These are phyloP conservation scores for Magnusiomyces suaveolens DNA, from an alignment of 1,139 yeast species.

Conservation along the genomic window DNA sequence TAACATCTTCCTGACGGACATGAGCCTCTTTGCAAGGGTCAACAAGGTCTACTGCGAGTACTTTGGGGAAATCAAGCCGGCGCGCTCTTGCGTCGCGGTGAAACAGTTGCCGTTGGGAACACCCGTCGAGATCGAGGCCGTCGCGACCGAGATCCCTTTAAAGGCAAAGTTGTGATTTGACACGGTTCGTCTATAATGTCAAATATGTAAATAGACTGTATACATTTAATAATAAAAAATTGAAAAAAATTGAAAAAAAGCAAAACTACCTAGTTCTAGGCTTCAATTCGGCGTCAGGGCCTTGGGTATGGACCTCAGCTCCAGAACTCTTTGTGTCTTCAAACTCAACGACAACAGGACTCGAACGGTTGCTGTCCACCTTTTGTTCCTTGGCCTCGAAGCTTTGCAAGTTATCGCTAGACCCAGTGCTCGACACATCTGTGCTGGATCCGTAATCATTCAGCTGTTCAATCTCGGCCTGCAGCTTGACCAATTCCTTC, in stretches of 20 bases:
- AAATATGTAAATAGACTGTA: not conserved
- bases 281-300: not conserved
- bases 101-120: constrained; percentile 77
- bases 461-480: constrained; percentile 47
- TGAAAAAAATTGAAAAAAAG: too few species aligned
- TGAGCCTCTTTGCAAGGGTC: constrained; percentile 70
- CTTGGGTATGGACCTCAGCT: not conserved
- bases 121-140: constrained; percentile 59
- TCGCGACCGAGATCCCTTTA: constrained; percentile 38
- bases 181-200: not conserved
- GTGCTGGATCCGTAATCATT: constrained; percentile 16
- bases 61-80: constrained; percentile 78
- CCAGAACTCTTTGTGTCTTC: not conserved
- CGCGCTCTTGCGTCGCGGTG: constrained; percentile 93
- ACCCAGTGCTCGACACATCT: not conserved
- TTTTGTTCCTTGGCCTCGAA: not conserved
- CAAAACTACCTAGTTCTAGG: not conserved
- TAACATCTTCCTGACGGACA: constrained; percentile 80
- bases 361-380: not conserved
- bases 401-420: too few species aligned
- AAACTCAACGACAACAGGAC: not conserved
- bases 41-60: constrained; percentile 75
- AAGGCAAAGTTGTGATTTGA: not conserved
- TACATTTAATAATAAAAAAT: too few species aligned
- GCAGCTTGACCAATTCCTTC: constrained; percentile 66